Conservation (phyloP, 768 basidiomycete species). For the Clitopilus passeckerianus region DNA sequence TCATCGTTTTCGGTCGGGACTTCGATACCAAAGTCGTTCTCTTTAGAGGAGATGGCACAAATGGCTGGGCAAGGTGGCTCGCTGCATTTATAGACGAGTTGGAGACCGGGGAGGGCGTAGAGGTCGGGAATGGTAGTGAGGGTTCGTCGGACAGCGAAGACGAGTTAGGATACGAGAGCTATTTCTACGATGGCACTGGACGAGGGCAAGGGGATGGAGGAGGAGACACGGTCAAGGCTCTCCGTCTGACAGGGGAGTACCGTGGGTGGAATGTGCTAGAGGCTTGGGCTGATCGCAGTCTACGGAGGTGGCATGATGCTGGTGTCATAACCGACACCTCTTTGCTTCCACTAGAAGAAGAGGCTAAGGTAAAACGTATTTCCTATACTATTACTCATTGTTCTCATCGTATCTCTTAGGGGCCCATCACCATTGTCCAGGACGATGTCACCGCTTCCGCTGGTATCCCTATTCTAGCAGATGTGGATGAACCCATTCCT, state of each 20-base stretch:
- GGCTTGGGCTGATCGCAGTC: slow-evolving; percentile 88
- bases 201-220: slow-evolving; percentile 77
- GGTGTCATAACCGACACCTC: slow-evolving; percentile 60
- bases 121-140: slow-evolving; percentile 58
- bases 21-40: slow-evolving; percentile 98
- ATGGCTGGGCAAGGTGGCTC: slow-evolving; percentile 95
- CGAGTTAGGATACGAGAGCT: slow-evolving; percentile 79
- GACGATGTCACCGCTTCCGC: slow-evolving; percentile 48
- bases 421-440: slow-evolving; percentile 34
- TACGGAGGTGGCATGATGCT: slow-evolving; percentile 80
- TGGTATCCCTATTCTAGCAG: slow-evolving; percentile 58
- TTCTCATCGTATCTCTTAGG: slow-evolving; percentile 20
- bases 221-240: slow-evolving; percentile 65
- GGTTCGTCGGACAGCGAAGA: slow-evolving; percentile 75
- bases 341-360: slow-evolving; percentile 32
- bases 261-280: slow-evolving; percentile 90
- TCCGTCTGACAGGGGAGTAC: slow-evolving; percentile 82
- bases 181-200: slow-evolving; percentile 79
- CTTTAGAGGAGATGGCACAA: slow-evolving; percentile 85
- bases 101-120: slow-evolving; percentile 86
- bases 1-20: slow-evolving; percentile 97
- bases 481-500: slow-evolving; percentile 28
- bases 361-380: slow-evolving; percentile 38
- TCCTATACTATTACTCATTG: background rate
- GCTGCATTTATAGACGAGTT: slow-evolving; percentile 88